phyloP scores from a whole-genome alignment of 2,329 filamentous ascomycete species.

The Colletotrichum coccodes region DNA sequence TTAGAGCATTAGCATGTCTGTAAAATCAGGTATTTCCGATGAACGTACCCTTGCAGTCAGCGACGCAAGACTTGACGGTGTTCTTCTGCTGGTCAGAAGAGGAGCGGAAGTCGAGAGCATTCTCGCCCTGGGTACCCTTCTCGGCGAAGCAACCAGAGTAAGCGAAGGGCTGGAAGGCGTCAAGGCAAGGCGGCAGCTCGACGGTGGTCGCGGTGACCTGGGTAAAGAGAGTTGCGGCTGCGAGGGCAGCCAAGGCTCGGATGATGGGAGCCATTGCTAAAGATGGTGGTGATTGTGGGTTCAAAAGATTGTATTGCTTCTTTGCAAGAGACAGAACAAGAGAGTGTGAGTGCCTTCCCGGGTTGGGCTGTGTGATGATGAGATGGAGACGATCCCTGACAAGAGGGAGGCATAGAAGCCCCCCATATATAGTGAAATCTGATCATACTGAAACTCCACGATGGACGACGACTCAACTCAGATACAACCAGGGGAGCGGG shows the following conservation, averaged over 20 bases:
- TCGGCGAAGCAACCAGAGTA: slow-evolving; percentile 60
- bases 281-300: slow-evolving; percentile 23
- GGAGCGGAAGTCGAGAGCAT: slow-evolving; percentile 54
- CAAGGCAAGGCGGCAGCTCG: slow-evolving; percentile 55
- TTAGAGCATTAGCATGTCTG: not conserved
- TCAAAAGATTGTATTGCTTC: slow-evolving; percentile 31
- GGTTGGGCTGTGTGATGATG: slow-evolving; percentile 24
- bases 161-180: slow-evolving; percentile 57
- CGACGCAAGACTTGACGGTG: slow-evolving; percentile 59
- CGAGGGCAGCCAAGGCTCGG: slow-evolving; percentile 47
- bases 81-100: slow-evolving; percentile 48
- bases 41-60: slow-evolving; percentile 58
- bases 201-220: slow-evolving; percentile 52
- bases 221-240: slow-evolving; percentile 49
- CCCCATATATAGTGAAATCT: slow-evolving; percentile 26
- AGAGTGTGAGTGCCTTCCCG: slow-evolving; percentile 19
- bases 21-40: not conserved
- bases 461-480: not conserved
- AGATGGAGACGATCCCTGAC: not conserved
- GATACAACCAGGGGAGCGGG: slow-evolving; percentile 5
- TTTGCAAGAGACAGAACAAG: slow-evolving; percentile 36
- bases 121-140: slow-evolving; percentile 33
- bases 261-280: slow-evolving; percentile 44
- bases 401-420: slow-evolving; percentile 8
- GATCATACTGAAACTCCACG: slow-evolving; percentile 12